Conservation (phyloP, 1,284 basidiomycete genomes). For the Malassezia furfur region DNA sequence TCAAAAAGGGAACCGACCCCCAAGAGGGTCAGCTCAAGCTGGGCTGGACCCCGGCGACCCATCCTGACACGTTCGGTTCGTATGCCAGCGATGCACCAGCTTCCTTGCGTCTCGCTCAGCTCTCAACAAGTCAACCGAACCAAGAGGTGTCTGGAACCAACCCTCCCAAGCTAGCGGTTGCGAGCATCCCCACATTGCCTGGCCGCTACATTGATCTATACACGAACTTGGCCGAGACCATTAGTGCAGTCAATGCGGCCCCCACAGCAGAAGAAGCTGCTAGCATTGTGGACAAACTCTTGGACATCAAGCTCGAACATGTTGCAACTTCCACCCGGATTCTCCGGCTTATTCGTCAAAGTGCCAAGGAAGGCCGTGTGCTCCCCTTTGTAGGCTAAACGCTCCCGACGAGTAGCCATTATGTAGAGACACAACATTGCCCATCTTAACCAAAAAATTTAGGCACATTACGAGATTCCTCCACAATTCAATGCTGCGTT, state of each 20-base stretch:
- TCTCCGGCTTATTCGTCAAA: constrained; percentile 29
- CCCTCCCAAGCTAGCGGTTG: constrained; percentile 30
- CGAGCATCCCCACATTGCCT: constrained; percentile 37
- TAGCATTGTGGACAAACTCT: constrained; percentile 19
- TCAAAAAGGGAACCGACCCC: constrained; percentile 41
- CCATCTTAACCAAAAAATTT: no score
- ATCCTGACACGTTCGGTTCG: constrained; percentile 35
- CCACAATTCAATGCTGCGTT: constrained; percentile 1
- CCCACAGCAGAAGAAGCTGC: constrained; percentile 13
- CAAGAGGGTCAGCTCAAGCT: constrained; percentile 44
- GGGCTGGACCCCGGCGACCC: constrained; percentile 32
- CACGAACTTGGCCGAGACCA: constrained; percentile 32
- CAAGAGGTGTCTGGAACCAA: constrained; percentile 23
- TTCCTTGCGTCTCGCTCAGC: constrained; percentile 25
- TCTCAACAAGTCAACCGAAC: constrained; percentile 26
- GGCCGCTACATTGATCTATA: constrained; percentile 41
- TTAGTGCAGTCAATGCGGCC: constrained; percentile 24
- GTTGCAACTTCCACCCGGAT: constrained; percentile 30
- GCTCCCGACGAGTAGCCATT: no score
- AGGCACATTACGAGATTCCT: neutral
- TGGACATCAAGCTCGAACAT: constrained; percentile 24
- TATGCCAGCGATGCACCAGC: constrained; percentile 29
- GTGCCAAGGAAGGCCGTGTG: constrained; percentile 27
- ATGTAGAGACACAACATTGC: no score
- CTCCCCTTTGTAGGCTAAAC: constrained; percentile 2